Evolutionary conservation across 352 stramenopile genomes (phyloP).

Genomic region (Phytophthora tubulina): DNA sequence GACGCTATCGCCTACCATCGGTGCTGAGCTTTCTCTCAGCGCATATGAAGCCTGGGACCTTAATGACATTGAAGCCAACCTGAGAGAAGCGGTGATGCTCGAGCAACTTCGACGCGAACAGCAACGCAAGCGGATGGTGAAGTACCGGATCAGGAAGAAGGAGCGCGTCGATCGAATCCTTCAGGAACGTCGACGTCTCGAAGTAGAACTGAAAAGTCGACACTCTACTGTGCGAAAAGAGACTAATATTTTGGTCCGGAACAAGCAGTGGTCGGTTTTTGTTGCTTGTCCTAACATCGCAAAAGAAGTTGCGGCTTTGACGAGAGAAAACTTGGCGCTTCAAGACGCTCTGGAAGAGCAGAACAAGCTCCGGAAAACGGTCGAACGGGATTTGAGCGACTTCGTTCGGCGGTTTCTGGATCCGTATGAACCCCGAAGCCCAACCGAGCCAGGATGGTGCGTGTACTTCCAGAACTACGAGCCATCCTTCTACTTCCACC

Average conservation of each 20-base stretch:
- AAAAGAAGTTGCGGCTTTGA: neutral
- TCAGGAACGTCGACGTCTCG: neutral
- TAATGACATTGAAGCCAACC: neutral
- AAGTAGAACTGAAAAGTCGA: neutral
- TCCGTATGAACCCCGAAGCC: neutral
- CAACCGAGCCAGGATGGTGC: neutral
- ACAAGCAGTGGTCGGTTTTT: neutral
- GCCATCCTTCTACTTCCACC: slow-evolving; percentile 20
- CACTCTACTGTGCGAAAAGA: too few relatives aligned
- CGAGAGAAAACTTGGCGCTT: neutral
- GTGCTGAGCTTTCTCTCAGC: too few relatives aligned
- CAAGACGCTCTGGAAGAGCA: neutral
- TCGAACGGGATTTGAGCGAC: neutral
- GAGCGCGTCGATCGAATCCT: neutral
- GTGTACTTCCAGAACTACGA: neutral
- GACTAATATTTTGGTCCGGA: too few relatives aligned
- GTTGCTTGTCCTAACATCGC: neutral
- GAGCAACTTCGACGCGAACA: slow-evolving; percentile 5
- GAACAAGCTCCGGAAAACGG: neutral
- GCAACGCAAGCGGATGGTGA: slow-evolving; percentile 1
- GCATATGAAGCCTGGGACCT: too few relatives aligned
- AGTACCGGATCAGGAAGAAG: slow-evolving; percentile 2
- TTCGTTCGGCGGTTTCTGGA: neutral
- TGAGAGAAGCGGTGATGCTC: slow-evolving; percentile 29
- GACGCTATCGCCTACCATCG: too few relatives aligned